Base-by-base conservation (phyloP, 768 basidiomycete genomes). In the Hygrophoropsis aurantiaca region DNA sequence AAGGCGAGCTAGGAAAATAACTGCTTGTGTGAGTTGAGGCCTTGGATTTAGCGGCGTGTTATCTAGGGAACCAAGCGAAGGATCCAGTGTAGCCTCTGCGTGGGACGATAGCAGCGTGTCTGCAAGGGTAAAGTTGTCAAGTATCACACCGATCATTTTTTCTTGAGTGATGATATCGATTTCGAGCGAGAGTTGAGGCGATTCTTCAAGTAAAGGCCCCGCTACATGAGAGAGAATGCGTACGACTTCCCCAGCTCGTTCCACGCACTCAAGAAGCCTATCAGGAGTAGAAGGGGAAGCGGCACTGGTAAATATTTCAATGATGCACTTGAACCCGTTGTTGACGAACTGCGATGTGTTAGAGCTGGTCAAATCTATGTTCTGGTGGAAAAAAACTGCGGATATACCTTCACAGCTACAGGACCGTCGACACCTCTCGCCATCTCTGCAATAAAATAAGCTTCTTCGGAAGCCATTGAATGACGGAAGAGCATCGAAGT, bases 391-490 rank as follows among this genome's bases (percentile, higher is more conserved):
- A 18, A 20, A 15, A 19, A 46, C 18, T 2, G 21, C 24, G 24
- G 4, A 44, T 62, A 35, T 54, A 87, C 88, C 79, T 87, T 90
- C 43, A 75, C 75, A 4, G 82, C 85, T 25, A 92, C 81, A 0
- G 73, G 68, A 36, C 70, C 74, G 38, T 84, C 83, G 8, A 85
- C 83, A 23, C 85, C 85, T 53, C 78, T 76, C 16, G 84, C 77
- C 78, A 91, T 86, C 59, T 89, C 85, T n/a, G 86, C 86, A 5
- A 91, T 82, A 55, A 90, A 87, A 52, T 84, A 86, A 0, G 87
- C 88, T 63, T 91, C 85, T 54, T 91, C 88, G 0, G 82, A 78
- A 13, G 84, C 81, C 65, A 89, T 83, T 8, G 81, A 82, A 49
- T 86, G 81, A 50, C 79, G 82, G 55, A 92, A 86, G 7, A 91